phyloP scores from a whole-genome alignment of 169 alveolate genomes.

The Plasmodium gaboni region DNA sequence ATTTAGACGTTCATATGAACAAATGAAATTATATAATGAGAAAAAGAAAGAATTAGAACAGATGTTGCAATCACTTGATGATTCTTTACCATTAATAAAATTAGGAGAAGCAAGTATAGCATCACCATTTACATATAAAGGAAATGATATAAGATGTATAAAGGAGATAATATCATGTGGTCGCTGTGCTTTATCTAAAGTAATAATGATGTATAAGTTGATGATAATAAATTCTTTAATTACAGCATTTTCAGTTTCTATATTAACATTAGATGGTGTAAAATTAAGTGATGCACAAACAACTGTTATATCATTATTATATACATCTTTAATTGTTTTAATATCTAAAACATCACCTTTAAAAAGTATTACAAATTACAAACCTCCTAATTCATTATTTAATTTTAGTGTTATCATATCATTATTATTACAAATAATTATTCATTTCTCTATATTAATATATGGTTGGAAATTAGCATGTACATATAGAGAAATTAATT shows the following conservation, averaged over 20 bases:
- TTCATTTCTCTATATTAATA: slow-evolving; percentile 84
- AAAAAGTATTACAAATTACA: slow-evolving; percentile 70
- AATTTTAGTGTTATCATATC: slow-evolving; percentile 79
- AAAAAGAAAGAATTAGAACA: slow-evolving; percentile 39
- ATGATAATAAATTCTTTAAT: slow-evolving; percentile 95
- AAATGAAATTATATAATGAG: slow-evolving; percentile 60
- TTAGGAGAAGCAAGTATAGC: slow-evolving; percentile 99
- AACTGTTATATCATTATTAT: slow-evolving; percentile 88
- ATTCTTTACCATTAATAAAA: slow-evolving; percentile 87
- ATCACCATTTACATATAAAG: slow-evolving; percentile 97
- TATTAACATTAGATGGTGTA: slow-evolving; percentile 96
- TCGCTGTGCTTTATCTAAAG: slow-evolving; percentile 95
- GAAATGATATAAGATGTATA: slow-evolving; percentile 92
- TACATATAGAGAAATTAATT: slow-evolving; percentile 65
- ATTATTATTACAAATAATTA: slow-evolving; percentile 82
- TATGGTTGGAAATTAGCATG: slow-evolving; percentile 88
- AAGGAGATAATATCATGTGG: slow-evolving; percentile 94
- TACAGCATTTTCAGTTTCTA: slow-evolving; percentile 95
- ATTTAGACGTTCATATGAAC: slow-evolving; percentile 13
- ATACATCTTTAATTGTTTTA: slow-evolving; percentile 82
- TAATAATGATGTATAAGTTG: slow-evolving; percentile 96
- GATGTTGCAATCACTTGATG: slow-evolving; percentile 85
- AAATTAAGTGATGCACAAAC: slow-evolving; percentile 98
- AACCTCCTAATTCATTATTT: slow-evolving; percentile 81
- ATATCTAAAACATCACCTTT: slow-evolving; percentile 84